Base-by-base conservation (phyloP, 1,284 basidiomycete genomes). In the Golubevia sp. region DNA sequence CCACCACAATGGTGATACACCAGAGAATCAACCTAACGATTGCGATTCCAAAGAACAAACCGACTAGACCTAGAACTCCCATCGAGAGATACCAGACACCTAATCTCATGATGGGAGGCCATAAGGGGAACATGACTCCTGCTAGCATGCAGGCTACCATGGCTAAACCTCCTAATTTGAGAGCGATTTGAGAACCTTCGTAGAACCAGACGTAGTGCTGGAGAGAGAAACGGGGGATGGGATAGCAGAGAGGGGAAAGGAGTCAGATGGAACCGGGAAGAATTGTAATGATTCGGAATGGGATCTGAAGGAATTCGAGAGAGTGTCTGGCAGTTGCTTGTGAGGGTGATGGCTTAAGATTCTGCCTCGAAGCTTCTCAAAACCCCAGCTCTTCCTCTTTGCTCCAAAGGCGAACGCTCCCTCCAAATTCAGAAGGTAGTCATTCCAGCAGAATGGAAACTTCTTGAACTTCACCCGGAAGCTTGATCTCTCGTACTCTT, bases 121-220 rank as follows among this genome's bases (percentile, higher is more conserved):
- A 99, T 15, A 99, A 88, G 0, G 96, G 96, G 89, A 98, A 99
- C 94, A 99, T 97, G 82, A 98, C 96, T 1, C 92, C 95, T 0
- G 92, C 95, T 52, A 99, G 90, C 87, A 99, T 94, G 78, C 97
- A 87, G 30, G 88, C 89, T 61, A 99, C 94, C 92, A 99, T 95
- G 34, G 90, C 90, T 23, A 92, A 86, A 11, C 93, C 96, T 44
- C 94, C 93, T n/a, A 94, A 88, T 77, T 96, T 94, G 13, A 92
- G 94, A 70, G 91, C 93, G 87, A 94, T 90, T 82, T 97, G 94
- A 2, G 91, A 92, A 49, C 94, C 94, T 70, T 97, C 94, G 85
- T 94, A 94, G 85, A 99, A 93, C 96, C 96, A 99, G 20, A 91
- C 94, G 84, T 93, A 99, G 68, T 83, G 63, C 74, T 72, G 62